Conservation (phyloP, 768 basidiomycete genomes). For the Suillus decipiens region DNA sequence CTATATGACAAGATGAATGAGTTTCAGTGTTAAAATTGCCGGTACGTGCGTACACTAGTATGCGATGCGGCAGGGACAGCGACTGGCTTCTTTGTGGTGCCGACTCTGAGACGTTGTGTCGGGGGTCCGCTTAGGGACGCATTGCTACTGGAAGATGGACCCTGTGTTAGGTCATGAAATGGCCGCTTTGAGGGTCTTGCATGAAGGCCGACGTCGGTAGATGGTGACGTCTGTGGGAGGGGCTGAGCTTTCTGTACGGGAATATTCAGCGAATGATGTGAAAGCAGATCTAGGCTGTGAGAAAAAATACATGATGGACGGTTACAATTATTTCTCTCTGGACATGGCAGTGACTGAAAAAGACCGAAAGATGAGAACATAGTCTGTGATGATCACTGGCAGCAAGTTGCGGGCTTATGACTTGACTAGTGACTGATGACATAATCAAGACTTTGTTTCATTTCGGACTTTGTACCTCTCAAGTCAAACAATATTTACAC, state of each 20-base stretch:
- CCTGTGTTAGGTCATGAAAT: constrained; percentile 25
- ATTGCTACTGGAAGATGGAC: constrained; percentile 27
- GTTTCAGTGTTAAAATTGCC: background rate
- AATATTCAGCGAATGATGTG: constrained; percentile 39
- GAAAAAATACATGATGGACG: constrained; percentile 66
- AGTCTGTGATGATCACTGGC: background rate
- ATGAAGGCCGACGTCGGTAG: constrained; percentile 11
- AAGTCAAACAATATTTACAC: background rate
- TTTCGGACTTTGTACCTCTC: background rate
- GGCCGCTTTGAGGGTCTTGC: constrained; percentile 57
- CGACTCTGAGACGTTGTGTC: constrained; percentile 62
- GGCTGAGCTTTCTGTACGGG: constrained; percentile 32
- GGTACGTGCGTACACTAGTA: constrained; percentile 27
- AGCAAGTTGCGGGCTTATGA: no score
- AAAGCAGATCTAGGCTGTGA: constrained; percentile 46
- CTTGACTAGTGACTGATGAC: background rate
- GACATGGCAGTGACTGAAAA: constrained; percentile 63
- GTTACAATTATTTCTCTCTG: constrained; percentile 49
- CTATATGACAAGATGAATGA: constrained; percentile 31
- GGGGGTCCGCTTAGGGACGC: constrained; percentile 48
- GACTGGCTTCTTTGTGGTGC: constrained; percentile 41
- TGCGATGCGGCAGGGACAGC: constrained; percentile 44
- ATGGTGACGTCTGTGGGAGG: constrained; percentile 19
- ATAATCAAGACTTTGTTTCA: constrained; percentile 7
- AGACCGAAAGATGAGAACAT: constrained; percentile 69